phyloP scores from a whole-genome alignment of 441 rosid genomes.

The Erysimum cheiri region DNA sequence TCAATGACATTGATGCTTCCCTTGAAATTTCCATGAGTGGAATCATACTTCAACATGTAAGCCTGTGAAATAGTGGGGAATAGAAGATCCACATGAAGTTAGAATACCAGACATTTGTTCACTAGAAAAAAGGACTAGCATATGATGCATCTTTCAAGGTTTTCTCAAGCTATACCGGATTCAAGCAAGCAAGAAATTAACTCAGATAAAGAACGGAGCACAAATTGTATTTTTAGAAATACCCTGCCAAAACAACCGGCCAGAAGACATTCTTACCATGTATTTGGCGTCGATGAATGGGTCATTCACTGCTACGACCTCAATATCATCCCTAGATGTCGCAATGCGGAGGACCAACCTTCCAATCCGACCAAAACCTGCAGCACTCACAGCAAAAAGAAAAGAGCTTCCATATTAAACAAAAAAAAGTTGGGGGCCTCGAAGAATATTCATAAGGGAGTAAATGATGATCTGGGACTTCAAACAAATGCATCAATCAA shows the following conservation, averaged over 20 bases:
- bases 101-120: not conserved
- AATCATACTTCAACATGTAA: conserved; percentile 96
- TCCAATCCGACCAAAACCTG: conserved; percentile 99
- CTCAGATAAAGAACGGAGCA: conserved; percentile 16
- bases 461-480: conserved; percentile 11
- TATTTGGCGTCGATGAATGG: conserved; percentile 92
- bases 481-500: not conserved
- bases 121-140: not conserved
- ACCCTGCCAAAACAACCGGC: not conserved
- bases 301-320: conserved; percentile 93
- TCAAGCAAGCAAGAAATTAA: conserved; percentile 14
- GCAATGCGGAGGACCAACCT: conserved; percentile 93
- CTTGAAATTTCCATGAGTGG: conserved; percentile 86
- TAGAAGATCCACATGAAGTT: conserved; percentile 15
- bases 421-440: conserved; percentile 1
- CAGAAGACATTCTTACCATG: conserved; percentile 64
- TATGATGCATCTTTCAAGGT: not conserved
- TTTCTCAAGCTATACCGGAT: conserved; percentile 9
- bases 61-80: conserved; percentile 57
- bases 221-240: not conserved
- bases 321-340: conserved; percentile 85
- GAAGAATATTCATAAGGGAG: not conserved
- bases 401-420: conserved; percentile 21
- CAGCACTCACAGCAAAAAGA: not conserved
- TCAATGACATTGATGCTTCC: conserved; percentile 80